These are phyloP conservation scores for Cyclotella atomus DNA, from an alignment of 108 stramenopile genomes.

Conservation along the genomic window DNA sequence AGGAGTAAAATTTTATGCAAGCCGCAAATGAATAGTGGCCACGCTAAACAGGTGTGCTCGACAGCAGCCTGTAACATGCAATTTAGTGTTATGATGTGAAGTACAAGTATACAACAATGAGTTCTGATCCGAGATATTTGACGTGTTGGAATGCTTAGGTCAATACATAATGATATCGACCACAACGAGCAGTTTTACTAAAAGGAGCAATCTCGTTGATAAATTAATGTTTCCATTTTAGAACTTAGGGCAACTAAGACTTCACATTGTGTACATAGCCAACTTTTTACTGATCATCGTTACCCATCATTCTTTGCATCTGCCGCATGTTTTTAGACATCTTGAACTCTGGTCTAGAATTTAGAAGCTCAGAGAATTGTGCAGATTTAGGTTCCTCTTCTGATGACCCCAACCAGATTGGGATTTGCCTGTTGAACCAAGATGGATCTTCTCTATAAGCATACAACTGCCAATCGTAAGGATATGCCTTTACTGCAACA, in stretches of 20 bases:
- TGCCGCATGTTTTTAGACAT: constrained; percentile 84
- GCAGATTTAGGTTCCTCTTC: constrained; percentile 68
- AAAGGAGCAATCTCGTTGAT: background rate
- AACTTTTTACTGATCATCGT: constrained; percentile 41
- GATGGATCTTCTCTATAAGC: constrained; percentile 75
- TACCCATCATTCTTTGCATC: constrained; percentile 69
- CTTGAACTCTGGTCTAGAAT: constrained; percentile 73
- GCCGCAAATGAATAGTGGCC: too few relatives aligned
- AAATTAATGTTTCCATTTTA: background rate
- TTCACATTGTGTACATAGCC: background rate
- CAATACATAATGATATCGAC: too few relatives aligned
- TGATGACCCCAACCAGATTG: constrained; percentile 73
- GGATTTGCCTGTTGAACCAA: constrained; percentile 49
- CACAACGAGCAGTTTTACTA: too few relatives aligned
- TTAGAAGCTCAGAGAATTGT: constrained; percentile 62
- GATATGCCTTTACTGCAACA: constrained; percentile 82
- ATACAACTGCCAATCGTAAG: constrained; percentile 90
- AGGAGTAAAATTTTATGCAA: constrained; percentile 22
- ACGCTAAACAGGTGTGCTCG: too few relatives aligned
- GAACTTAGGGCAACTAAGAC: background rate
- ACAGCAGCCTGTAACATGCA: too few relatives aligned
- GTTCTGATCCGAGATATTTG: too few relatives aligned
- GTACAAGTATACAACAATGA: too few relatives aligned
- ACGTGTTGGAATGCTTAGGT: too few relatives aligned
- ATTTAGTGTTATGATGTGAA: too few relatives aligned